Evolutionary conservation across 2,329 filamentous ascomycete species (phyloP), one percentile per base, ranked within the genome.

Genomic region (Monilinia laxa): DNA sequence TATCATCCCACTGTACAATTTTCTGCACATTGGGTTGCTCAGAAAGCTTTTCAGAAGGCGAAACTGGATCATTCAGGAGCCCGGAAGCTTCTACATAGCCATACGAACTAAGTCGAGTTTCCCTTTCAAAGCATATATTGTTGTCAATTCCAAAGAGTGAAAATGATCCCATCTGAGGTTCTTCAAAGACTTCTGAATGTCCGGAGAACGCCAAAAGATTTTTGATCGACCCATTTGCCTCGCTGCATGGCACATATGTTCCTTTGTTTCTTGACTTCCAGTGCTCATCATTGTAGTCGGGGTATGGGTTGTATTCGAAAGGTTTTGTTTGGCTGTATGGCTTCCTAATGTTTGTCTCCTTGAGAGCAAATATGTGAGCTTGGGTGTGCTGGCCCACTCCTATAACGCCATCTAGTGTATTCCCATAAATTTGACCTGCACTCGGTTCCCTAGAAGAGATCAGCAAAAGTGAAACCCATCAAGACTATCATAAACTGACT

Each of bases 91-190:
- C 80, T 2, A 78, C 78, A 70, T 85, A 79, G 3, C 88, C 87
- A 71, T 91, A 91, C 25, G 83, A 83, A 16, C 89, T 87, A 51
- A 92, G 85, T 64, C 91, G 86, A 7, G 88, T 87, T 72, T 90
- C 84, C 49, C 89, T 81, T 75, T 91, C 88, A 72, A 87, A 89
- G 77, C 88, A 91, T 20, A 90, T 73, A 68, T 87, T 84, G 20
- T 81, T 81, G 65, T 91, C 85, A 56, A 91, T 80, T 18, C 82
- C 84, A 60, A 90, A 77, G 6, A 83, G 79, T 35, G 84, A 80
- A 73, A 87, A 87, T 70, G 86, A 86, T 28, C 90, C 90, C 65
- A 91, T 84, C 45, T 84, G 80, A 2, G 88, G 83, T 14, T 80
- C 76, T 0, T 88, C 87, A 71, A 89, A 90, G 4, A 79, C 78